Conservation (phyloP, 805 yeast genomes). For the Candida loeiensis region DNA sequence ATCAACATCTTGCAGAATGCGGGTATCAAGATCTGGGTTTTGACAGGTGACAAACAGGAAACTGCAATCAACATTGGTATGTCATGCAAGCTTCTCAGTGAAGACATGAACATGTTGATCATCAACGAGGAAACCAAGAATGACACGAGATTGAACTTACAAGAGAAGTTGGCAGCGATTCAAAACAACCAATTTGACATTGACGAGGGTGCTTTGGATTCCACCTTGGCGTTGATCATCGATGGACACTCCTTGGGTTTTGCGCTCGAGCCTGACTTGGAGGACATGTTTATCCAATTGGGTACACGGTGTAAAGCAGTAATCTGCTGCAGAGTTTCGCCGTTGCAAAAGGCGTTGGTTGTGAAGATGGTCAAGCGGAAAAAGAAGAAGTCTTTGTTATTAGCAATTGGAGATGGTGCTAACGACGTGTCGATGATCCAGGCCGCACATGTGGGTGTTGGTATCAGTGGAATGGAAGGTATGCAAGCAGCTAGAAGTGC, state of each 20-base stretch:
- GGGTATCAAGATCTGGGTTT: slow-evolving; percentile 95
- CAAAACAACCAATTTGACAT: slow-evolving; percentile 59
- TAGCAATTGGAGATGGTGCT: slow-evolving; percentile 99
- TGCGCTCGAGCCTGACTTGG: slow-evolving; percentile 81
- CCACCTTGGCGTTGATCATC: slow-evolving; percentile 82
- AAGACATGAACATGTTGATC: slow-evolving; percentile 90
- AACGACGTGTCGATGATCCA: slow-evolving; percentile 99
- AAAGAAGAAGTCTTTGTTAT: slow-evolving; percentile 61
- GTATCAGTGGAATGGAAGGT: slow-evolving; percentile 99
- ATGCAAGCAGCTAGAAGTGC: slow-evolving; percentile 99
- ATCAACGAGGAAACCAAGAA: slow-evolving; percentile 82
- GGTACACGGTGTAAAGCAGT: slow-evolving; percentile 92
- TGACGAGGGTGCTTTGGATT: slow-evolving; percentile 54
- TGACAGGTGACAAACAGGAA: slow-evolving; percentile 98
- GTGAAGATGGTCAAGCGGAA: slow-evolving; percentile 90
- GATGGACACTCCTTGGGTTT: slow-evolving; percentile 89
- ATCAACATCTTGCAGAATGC: slow-evolving; percentile 94
- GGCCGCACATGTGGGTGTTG: slow-evolving; percentile 99
- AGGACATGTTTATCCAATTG: slow-evolving; percentile 70
- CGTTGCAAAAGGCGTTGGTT: slow-evolving; percentile 92
- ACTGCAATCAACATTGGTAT: slow-evolving; percentile 98
- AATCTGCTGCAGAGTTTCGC: slow-evolving; percentile 96
- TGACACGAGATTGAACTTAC: slow-evolving; percentile 70
- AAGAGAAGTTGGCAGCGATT: slow-evolving; percentile 73
- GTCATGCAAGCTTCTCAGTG: slow-evolving; percentile 92